Evolutionary conservation across 768 basidiomycete species (phyloP).

Genomic region (Lactifluus pinguis): DNA sequence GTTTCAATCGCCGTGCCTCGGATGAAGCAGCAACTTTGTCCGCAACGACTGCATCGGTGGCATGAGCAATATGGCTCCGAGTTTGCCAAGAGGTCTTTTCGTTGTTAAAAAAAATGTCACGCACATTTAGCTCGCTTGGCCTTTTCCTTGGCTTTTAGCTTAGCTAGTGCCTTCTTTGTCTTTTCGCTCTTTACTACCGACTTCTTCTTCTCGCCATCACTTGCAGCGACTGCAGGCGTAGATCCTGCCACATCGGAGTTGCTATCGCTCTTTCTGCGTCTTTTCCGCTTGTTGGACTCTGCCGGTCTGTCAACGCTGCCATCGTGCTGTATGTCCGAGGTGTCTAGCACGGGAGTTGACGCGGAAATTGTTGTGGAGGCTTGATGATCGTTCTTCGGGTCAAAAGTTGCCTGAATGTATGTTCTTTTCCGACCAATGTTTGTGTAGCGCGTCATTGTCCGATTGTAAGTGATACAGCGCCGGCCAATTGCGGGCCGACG

Average conservation of each 20-base stretch:
- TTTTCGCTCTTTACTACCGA: conserved; percentile 23
- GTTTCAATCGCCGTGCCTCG: conserved; percentile 57
- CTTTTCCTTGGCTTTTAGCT: conserved; percentile 24
- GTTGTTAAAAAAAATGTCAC: neutral
- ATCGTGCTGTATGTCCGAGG: conserved; percentile 1
- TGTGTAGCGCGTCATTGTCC: conserved; percentile 67
- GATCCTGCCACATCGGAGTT: conserved; percentile 23
- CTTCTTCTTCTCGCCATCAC: conserved; percentile 20
- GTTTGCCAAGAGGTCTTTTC: neutral
- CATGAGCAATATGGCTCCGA: neutral
- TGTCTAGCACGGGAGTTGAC: conserved; percentile 1
- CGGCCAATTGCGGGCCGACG: too few relatives aligned
- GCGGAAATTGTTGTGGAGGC: conserved; percentile 10
- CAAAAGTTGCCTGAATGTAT: conserved; percentile 56
- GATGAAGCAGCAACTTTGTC: conserved; percentile 28
- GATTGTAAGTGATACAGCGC: too few relatives aligned
- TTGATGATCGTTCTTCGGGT: conserved; percentile 22
- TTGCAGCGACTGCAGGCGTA: neutral
- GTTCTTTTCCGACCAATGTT: conserved; percentile 68
- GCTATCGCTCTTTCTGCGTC: conserved; percentile 39
- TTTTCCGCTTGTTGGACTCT: conserved; percentile 59
- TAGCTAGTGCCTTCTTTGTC: conserved; percentile 25
- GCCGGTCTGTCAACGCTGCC: conserved; percentile 23
- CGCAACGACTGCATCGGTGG: conserved; percentile 16
- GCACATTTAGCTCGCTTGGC: conserved; percentile 22